Evolutionary conservation across 176 grass and related monocot species (phyloP), one percentile per base, ranked within the genome.

Genomic region (Avena atlantica): DNA sequence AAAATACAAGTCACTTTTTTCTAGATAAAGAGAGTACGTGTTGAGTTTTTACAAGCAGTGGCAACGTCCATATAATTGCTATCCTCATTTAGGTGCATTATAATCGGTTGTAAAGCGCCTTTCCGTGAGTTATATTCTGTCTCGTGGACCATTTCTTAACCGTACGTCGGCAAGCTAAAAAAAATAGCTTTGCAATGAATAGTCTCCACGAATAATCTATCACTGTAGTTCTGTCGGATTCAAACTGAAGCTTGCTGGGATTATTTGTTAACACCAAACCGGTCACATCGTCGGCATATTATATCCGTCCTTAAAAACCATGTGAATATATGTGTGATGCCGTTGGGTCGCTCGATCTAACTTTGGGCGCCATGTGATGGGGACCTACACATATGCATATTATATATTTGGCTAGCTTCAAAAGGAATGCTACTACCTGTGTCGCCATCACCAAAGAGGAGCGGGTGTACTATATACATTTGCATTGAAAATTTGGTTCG

Each of bases 281-380:
- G 13, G 83, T 86, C 88, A 81, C 49, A 50, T 89, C 69, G 2
- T 74, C 66, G 4, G 21, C 16, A 81, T 85, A 85, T 89, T n/a
- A 75, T 85, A 81, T 81, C 5, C 23, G 21, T 49, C 57, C 21
- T 80, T 80, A 57, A 69, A 76, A 24, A 55, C 82, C 67, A 89
- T 80, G 67, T 74, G 81, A 74, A 76, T 60, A 20, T 47, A 9
- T 88, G 24, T 55, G 66, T n/a, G 70, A 61, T 25, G 40, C 71
- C 12, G 45, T 74, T 74, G 71, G 52, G 71, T 72, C 40, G 40
- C 78, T 84, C 52, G 12, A 78, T 88, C 37, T 9, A 66, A 68
- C 29, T 83, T 70, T 78, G 74, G 87, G 87, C 37, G 23, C 69
- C 69, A 81, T 85, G 64, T 75, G 76, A 89, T 79, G 74, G 55